Evolutionary conservation across 2,329 filamentous ascomycete genomes (phyloP).

Genomic region (Arthrobotrys musiformis): DNA sequence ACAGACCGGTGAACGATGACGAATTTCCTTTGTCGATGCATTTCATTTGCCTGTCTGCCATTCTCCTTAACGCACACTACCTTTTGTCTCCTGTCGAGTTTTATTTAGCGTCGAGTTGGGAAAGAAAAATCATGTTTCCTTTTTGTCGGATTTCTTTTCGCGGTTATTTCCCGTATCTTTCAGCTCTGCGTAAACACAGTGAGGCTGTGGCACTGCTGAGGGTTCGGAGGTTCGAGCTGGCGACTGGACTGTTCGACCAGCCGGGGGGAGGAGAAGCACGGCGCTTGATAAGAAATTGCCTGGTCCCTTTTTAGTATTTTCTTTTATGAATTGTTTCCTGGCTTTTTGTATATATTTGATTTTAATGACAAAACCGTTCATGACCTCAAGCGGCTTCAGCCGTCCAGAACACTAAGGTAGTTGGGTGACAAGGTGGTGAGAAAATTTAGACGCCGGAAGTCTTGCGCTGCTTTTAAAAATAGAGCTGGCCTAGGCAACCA

Average conservation of each 20-base stretch:
- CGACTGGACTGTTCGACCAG: conserved; percentile 39
- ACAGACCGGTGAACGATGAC: conserved; percentile 20
- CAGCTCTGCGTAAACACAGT: conserved; percentile 29
- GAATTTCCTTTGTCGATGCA: conserved; percentile 36
- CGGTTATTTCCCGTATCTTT: conserved; percentile 33
- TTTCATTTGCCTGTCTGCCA: conserved; percentile 35
- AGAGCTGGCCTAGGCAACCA: conserved; percentile 32
- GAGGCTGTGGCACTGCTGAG: conserved; percentile 24
- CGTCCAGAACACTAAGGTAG: conserved; percentile 39
- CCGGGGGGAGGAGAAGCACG: conserved; percentile 47
- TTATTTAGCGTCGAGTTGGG: conserved; percentile 55
- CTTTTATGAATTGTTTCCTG: conserved; percentile 34
- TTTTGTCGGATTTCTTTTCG: conserved; percentile 49
- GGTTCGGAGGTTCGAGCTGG: conserved; percentile 53
- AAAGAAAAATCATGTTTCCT: conserved; percentile 41
- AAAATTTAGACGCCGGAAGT: conserved; percentile 55
- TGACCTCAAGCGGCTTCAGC: conserved; percentile 42
- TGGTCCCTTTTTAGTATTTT: conserved; percentile 31
- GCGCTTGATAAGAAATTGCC: conserved; percentile 56
- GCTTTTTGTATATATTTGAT: conserved; percentile 50
- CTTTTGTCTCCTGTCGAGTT: conserved; percentile 52
- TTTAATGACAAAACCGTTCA: conserved; percentile 52
- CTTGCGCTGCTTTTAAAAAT: conserved; percentile 55
- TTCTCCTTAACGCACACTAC: conserved; percentile 23
- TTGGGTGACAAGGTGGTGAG: conserved; percentile 37